Evolutionary conservation across 768 basidiomycete genomes (phyloP).

Genomic region (Leccinum subtestaceum): DNA sequence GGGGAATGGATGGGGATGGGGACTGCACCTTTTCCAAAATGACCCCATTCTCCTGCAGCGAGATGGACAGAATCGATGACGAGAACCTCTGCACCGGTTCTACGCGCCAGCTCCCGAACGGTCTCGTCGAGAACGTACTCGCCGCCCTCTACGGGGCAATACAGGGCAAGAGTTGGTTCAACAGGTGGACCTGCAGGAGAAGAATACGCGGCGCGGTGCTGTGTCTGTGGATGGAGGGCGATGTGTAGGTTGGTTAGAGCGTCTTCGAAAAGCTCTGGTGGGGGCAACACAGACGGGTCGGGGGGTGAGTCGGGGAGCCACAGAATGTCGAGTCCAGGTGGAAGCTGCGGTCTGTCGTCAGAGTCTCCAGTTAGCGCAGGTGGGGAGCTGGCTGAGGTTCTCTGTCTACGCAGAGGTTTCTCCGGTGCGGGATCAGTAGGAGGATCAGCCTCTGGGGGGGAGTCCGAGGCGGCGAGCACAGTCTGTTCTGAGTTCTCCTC

Average conservation of each 20-base stretch:
- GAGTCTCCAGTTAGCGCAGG: conserved; percentile 15
- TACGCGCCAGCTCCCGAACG: conserved; percentile 71
- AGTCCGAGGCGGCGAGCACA: conserved; percentile 15
- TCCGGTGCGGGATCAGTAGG: conserved; percentile 22
- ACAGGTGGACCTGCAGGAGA: conserved; percentile 50
- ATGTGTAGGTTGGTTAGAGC: conserved; percentile 73
- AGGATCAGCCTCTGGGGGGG: conserved; percentile 26
- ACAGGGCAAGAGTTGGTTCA: conserved; percentile 83
- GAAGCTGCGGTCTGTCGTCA: conserved; percentile 45
- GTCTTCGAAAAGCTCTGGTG: conserved; percentile 73
- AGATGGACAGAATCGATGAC: conserved; percentile 82
- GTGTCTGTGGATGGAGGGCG: conserved; percentile 77
- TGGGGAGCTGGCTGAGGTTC: conserved; percentile 1
- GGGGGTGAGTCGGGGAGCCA: conserved; percentile 50
- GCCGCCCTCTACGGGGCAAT: conserved; percentile 81
- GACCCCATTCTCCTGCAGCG: conserved; percentile 85
- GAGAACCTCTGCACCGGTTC: conserved; percentile 75
- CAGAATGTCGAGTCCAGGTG: conserved; percentile 57
- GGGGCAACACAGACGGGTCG: conserved; percentile 47
- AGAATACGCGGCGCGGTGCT: conserved; percentile 65
- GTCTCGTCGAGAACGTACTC: conserved; percentile 80
- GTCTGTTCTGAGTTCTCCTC: conserved; percentile 14
- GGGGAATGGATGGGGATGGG: not conserved
- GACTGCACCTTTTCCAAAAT: conserved; percentile 70
- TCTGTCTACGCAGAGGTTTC: conserved; percentile 24